Evolutionary conservation across 192 early-diverging fungal genomes (phyloP).

Genomic region (Irineochytrium annulatum): DNA sequence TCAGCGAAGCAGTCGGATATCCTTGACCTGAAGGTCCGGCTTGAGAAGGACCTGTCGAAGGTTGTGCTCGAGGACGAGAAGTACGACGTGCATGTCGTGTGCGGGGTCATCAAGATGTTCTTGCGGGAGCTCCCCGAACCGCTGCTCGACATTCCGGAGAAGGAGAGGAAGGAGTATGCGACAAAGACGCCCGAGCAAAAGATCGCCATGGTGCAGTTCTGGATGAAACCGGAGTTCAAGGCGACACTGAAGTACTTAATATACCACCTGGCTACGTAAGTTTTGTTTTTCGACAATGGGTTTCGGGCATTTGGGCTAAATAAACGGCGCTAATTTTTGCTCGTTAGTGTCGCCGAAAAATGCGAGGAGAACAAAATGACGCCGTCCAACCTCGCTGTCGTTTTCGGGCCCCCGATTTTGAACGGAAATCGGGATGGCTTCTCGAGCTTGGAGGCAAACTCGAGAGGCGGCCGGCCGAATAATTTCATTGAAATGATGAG

Average conservation of each 20-base stretch:
- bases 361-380: slow-evolving; percentile 65
- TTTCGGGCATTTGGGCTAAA: background rate
- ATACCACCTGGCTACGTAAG: slow-evolving; percentile 54
- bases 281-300: background rate
- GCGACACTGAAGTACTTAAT: slow-evolving; percentile 51
- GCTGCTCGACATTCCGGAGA: slow-evolving; percentile 50
- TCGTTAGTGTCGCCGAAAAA: slow-evolving; percentile 39
- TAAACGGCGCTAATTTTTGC: background rate
- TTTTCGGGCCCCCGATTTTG: slow-evolving; percentile 47
- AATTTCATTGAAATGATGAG: background rate
- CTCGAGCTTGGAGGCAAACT: background rate
- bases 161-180: slow-evolving; percentile 52
- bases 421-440: slow-evolving; percentile 28
- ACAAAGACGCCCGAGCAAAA: slow-evolving; percentile 41
- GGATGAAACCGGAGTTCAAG: slow-evolving; percentile 32
- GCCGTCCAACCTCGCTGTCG: slow-evolving; percentile 51
- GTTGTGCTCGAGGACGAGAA: slow-evolving; percentile 27
- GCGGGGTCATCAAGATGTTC: slow-evolving; percentile 61
- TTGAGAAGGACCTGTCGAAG: slow-evolving; percentile 22
- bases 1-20: slow-evolving; percentile 29
- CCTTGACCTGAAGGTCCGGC: slow-evolving; percentile 11
- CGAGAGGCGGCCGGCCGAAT: background rate
- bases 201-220: slow-evolving; percentile 34
- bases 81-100: slow-evolving; percentile 57
- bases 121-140: slow-evolving; percentile 61